Evolutionary conservation across 2,329 filamentous ascomycete species (phyloP), one percentile per base, ranked within the genome.

Genomic region (Diaporthe caulivora): DNA sequence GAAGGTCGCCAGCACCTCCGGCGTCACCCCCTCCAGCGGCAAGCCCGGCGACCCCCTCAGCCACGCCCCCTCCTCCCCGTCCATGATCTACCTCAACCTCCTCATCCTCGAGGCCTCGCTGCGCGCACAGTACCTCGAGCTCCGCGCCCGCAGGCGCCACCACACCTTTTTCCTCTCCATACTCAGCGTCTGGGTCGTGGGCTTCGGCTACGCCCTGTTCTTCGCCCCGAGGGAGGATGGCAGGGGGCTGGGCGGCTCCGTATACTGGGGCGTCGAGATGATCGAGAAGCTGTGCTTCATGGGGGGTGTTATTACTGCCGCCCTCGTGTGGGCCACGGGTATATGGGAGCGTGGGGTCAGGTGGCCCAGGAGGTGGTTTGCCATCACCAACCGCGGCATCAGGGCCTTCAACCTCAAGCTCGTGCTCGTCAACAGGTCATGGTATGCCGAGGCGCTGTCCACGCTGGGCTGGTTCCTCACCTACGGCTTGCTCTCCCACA

Each of bases 51-150:
- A 97, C 81, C 94, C 95, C 37, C 89, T 96, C 76, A 92, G 92
- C 78, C 91, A 92, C 75, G 91, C 96, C 21, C 95, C 95, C n/a
- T 96, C 94, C 80, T 95, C 94, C 21, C 95, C 95, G 58, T 94
- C 95, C 71, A 97, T 98, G 87, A 98, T 99, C 80, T 99, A 99
- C 85, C 92, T 99, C 79, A 99, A 99, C 84, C 92, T 99, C 31
- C 90, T 99, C 74, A 97, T 99, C 79, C 94, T 99, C 83, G 97
- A 99, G 83, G 95, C 95, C 64, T 98, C 95, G 7, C 87, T 99
- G 47, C 94, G 97, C 77, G 92, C 95, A 31, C 97, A 99, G 80
- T 98, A 97, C 83, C 91, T 99, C 72, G 94, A 95, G 76, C 89
- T 98, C 57, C 94, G 96, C 74, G 94, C 95, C 60, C 92, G 97